Conservation (phyloP, 371 early-diverging fungal species). For the Massospora cicadina region DNA sequence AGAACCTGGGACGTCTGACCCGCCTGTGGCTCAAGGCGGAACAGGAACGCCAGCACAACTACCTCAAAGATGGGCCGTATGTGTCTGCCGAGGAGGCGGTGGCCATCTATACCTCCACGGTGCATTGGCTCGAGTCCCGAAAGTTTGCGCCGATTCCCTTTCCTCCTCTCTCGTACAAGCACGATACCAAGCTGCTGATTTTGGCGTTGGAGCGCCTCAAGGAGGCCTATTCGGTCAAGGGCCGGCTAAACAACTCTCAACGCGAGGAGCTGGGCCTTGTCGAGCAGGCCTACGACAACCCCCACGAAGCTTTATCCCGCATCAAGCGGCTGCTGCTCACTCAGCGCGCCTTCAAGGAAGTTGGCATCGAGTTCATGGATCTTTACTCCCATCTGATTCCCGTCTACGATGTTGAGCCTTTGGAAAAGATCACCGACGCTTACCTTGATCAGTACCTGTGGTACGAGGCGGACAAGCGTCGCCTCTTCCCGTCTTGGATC, state of each 20-base stretch:
- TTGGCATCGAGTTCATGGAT: conserved; percentile 98
- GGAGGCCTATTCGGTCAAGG: conserved; percentile 91
- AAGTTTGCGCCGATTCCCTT: conserved; percentile 96
- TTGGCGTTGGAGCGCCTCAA: conserved; percentile 89
- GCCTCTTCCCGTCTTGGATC: conserved; percentile 93
- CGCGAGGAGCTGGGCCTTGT: conserved; percentile 93
- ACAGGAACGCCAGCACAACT: conserved; percentile 96
- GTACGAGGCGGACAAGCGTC: conserved; percentile 83
- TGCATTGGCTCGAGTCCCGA: conserved; percentile 96
- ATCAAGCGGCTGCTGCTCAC: conserved; percentile 93
- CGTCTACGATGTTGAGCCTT: conserved; percentile 91
- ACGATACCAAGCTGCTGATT: conserved; percentile 91
- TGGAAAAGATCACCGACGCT: conserved; percentile 98
- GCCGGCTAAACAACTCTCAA: conserved; percentile 88
- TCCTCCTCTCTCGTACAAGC: conserved; percentile 97
- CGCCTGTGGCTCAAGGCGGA: conserved; percentile 98
- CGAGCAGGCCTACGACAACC: conserved; percentile 96
- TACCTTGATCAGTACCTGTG: conserved; percentile 97
- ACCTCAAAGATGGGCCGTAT: conserved; percentile 96
- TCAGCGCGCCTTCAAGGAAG: conserved; percentile 97
- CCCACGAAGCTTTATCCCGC: conserved; percentile 83
- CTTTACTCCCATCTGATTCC: conserved; percentile 87
- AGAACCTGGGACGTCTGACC: conserved; percentile 95
- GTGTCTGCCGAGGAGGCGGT: conserved; percentile 94
- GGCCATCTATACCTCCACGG: conserved; percentile 91